Evolutionary conservation across 306 rosid species (phyloP).

Genomic region (Glycyrrhiza uralensis): DNA sequence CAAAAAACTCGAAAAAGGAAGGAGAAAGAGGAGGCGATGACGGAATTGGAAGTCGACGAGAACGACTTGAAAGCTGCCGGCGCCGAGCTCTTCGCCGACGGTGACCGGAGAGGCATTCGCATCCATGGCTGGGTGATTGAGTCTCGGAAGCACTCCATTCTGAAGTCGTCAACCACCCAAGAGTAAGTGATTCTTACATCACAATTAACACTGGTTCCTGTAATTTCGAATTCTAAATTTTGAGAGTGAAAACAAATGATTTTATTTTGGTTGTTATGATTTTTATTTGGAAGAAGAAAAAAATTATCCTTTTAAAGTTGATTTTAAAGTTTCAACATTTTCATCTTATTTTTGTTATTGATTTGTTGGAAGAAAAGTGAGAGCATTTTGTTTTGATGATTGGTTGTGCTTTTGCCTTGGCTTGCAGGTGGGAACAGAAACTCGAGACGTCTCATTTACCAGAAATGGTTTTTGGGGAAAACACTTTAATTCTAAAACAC

Average conservation of each 20-base stretch:
- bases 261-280: not conserved
- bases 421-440: conserved; percentile 78
- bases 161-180: conserved; percentile 58
- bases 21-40: not conserved
- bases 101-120: conserved; percentile 63
- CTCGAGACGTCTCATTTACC: conserved; percentile 86
- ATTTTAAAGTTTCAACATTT: not conserved
- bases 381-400: conserved; percentile 5
- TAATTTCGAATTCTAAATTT: not conserved
- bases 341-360: not conserved
- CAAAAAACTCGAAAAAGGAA: not conserved
- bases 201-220: conserved; percentile 13
- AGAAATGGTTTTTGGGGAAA: conserved; percentile 96
- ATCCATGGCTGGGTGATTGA: conserved; percentile 90
- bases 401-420: conserved; percentile 25
- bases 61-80: conserved; percentile 86
- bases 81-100: conserved; percentile 59
- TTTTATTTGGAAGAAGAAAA: not conserved
- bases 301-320: not conserved
- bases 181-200: conserved; percentile 35
- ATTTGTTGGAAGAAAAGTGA: not conserved
- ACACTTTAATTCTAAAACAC: conserved; percentile 66
- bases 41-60: conserved; percentile 72
- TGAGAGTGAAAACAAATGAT: not conserved
- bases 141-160: conserved; percentile 64